Base-by-base conservation (phyloP, 306 rosid genomes). In the Acacia crassicarpa region DNA sequence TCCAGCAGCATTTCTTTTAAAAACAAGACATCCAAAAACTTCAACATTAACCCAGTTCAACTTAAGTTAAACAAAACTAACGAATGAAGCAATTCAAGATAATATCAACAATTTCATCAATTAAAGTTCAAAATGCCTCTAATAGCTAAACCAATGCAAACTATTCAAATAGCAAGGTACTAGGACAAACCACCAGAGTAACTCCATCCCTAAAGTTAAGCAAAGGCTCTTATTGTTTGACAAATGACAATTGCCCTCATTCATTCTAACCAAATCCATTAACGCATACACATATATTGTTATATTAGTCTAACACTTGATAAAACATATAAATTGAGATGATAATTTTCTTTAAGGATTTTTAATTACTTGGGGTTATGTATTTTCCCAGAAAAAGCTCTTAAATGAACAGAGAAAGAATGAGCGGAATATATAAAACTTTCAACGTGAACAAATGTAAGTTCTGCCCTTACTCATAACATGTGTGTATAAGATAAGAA, bases 221-320 rank as follows among this genome's bases (percentile, higher is more conserved):
- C 61, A 79, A 63, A 81, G 59, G 76, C 75, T 51, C 46, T 82
- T 85, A 82, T 71, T 71, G 75, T 82, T 87, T 84, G 84, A 87
- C 81, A 75, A 82, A 13, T 46, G 53, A 46, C 53, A 46, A 4
- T 44, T 61, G 46, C 38, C 23, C 27, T 74, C 74, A 51, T 33
- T 46, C 48, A 59, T 72, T 82, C 78, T 30, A 72, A 61, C 12
- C 67, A 61, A 81, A 13, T n/a, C 27, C 81, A 74, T 41, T 19
- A 56, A 59, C 51, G 62, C 67, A 9, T 40, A 2, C 38, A 77
- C 35, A 56, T 0, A 56, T 27, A 16, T 6, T 4, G 48, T 53
- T 43, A 6, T 14, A 32, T 65, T 46, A 69, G 9, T 41, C 40
- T 19, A 68, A 2, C 33, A 17, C 75, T 68, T 23, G 9, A 9